phyloP scores from a whole-genome alignment of 148 eudicot species.

The Heliamphora exappendiculata region DNA sequence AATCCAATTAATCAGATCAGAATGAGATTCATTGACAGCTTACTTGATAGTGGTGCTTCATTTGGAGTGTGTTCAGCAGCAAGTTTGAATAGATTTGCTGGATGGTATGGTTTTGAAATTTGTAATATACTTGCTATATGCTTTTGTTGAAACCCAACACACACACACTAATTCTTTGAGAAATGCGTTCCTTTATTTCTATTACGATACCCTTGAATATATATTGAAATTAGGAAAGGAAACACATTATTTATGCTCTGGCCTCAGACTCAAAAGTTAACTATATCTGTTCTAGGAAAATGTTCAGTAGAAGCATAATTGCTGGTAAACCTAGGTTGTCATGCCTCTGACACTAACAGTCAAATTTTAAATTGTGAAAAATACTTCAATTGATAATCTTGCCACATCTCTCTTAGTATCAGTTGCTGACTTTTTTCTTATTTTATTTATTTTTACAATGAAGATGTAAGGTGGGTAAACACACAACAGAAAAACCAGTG shows the following conservation, averaged over 20 bases:
- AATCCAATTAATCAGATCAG: not conserved
- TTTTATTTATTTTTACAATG: conserved; percentile 8
- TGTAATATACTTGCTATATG: not conserved
- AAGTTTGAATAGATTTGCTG: not conserved
- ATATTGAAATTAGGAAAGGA: not conserved
- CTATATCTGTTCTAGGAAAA: not conserved
- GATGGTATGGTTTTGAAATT: not conserved
- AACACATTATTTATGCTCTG: not conserved
- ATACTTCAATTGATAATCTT: not conserved
- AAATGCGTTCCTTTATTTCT: not conserved
- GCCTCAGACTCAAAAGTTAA: not conserved
- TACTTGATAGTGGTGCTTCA: not conserved
- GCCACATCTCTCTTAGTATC: not conserved
- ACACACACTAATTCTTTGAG: not conserved
- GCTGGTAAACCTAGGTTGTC: not conserved
- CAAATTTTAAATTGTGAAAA: not conserved
- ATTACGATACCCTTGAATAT: not conserved
- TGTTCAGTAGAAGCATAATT: not conserved
- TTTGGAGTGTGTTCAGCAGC: not conserved
- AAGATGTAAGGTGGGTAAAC: conserved; percentile 84
- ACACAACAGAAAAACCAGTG: conserved; percentile 87
- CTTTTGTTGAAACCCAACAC: not conserved
- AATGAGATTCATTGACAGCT: not conserved
- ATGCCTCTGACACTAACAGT: not conserved
- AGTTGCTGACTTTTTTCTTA: conserved; percentile 1